A percentile compares a stretch with the other conserved stretches of the same genome.
Conservation (phyloP, 257 asterid species). For the Fraxinus pennsylvanica region DNA sequence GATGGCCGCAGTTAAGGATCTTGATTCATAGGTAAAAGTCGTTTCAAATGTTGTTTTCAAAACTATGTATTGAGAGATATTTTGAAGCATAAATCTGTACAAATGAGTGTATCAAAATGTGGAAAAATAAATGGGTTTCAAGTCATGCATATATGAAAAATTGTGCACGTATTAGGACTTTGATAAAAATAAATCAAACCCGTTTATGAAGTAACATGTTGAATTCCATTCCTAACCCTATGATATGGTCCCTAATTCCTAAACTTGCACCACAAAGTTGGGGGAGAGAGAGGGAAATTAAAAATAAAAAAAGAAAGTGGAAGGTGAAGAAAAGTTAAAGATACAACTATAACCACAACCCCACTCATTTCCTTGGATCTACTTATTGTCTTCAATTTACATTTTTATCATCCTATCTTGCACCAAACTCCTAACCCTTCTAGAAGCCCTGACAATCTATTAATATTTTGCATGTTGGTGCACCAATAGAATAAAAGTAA, state of each 20-base stretch:
- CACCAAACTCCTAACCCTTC: slow-evolving; percentile 62
- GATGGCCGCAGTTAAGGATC: slow-evolving; percentile 39
- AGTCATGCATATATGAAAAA: too few species aligned
- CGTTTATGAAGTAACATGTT: too few species aligned
- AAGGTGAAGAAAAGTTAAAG: slow-evolving; percentile 61
- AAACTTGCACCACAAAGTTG: slow-evolving; percentile 35
- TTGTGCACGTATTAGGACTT: too few species aligned
- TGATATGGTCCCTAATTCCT: too few species aligned
- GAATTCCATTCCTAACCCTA: slow-evolving; percentile 25
- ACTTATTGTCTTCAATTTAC: background rate
- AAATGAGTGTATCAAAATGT: too few species aligned
- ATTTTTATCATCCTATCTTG: slow-evolving; percentile 19
- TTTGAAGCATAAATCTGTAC: background rate
- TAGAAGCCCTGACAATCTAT: slow-evolving; percentile 48
- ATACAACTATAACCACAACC: slow-evolving; percentile 49
- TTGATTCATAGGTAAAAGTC: slow-evolving; percentile 44
- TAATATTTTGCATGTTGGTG: slow-evolving; percentile 34
- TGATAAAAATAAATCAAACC: too few species aligned
- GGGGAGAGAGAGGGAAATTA: background rate
- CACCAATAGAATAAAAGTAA: slow-evolving; percentile 41
- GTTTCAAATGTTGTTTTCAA: slow-evolving; percentile 25
- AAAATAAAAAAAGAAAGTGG: slow-evolving; percentile 46
- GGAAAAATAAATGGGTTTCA: too few species aligned
- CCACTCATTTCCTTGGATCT: slow-evolving; percentile 42
- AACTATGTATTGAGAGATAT: background rate